Conservation (phyloP, 2,329 filamentous ascomycete genomes). For the Trichoderma sp. region DNA sequence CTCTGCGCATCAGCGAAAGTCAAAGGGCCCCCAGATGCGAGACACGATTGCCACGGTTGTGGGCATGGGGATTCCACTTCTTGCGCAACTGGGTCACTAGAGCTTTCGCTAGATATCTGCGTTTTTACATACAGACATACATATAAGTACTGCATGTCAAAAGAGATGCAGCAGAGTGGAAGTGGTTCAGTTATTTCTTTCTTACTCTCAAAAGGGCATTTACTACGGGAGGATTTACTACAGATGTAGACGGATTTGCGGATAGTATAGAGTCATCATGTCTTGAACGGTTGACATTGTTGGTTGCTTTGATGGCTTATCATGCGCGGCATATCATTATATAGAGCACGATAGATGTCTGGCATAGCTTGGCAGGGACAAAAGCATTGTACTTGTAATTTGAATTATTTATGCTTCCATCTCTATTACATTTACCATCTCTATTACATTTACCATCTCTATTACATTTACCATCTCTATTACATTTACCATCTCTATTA, state of each 20-base stretch:
- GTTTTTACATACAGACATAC: neutral
- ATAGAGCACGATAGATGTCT: slow-evolving; percentile 10
- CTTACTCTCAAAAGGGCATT: neutral
- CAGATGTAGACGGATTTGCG: slow-evolving; percentile 13
- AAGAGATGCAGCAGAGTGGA: neutral
- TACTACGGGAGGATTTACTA: neutral
- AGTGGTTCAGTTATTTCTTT: neutral
- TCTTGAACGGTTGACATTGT: neutral
- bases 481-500: too few relatives aligned
- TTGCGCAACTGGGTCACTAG: slow-evolving; percentile 77
- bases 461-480: too few relatives aligned
- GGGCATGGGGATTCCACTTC: slow-evolving; percentile 76
- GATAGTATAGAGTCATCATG: neutral
- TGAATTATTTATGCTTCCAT: neutral
- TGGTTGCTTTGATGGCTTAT: neutral
- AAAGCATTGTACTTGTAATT: neutral
- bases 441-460: too few relatives aligned
- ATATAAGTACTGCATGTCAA: neutral
- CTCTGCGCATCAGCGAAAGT: slow-evolving; percentile 49
- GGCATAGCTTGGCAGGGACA: neutral
- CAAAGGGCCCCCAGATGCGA: slow-evolving; percentile 61
- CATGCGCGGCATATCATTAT: neutral
- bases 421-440: neutral
- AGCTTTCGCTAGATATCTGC: neutral
- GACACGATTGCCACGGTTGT: slow-evolving; percentile 70